Evolutionary conservation across 495 filamentous ascomycete species (phyloP), one percentile per base, ranked within the genome.

Genomic region (Cercophora samala): DNA sequence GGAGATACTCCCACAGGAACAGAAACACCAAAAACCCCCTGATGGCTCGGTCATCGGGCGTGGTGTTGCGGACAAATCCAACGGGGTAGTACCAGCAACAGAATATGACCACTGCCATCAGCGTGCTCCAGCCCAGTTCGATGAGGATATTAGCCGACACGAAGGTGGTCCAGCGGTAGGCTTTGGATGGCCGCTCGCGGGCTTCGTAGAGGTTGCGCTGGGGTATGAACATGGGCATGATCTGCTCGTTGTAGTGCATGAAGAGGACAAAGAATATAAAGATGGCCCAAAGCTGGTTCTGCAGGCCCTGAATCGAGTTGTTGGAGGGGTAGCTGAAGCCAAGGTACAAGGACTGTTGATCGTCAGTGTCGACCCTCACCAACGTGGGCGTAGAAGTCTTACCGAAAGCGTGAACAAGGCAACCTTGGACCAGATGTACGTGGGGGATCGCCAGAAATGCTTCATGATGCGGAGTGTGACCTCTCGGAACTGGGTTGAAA

Each of bases 251-350:
- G 15, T 81, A 67, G 22, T 79, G 77, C 5, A 78, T 76, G 8
- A 77, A 72, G 17, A 53, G 51, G 3, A 53, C 51, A 18, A 76
- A 69, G 2, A 90, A 75, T 82, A 90, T 84, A 73, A 93, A 92
- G 58, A 92, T 84, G 64, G 82, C 79, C 75, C 91, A 90, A 74
- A 91, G 83, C 67, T 88, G 86, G 69, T 90, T 90, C 70, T 90
- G 88, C 59, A 91, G 82, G 19, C 89, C 91, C 73, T 91, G 88
- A 13, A 85, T 75, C 21, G 81, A 83, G 64, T 81, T 84, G 25
- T 85, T 69, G 71, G 84, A 82, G 74, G 83, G 82, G 67, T 84
- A 80, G 4, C 83, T 72, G 19, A 83, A 66, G 42, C 84, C 78
- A 19, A 86, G 75, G 3, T 84, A 74, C 71, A 85, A 81, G 17